A percentile compares a stretch with the other conserved stretches of the same genome.
These are phyloP conservation scores for Penicillium nordicum DNA, from an alignment of 2,329 filamentous ascomycete species.

Conservation along the genomic window DNA sequence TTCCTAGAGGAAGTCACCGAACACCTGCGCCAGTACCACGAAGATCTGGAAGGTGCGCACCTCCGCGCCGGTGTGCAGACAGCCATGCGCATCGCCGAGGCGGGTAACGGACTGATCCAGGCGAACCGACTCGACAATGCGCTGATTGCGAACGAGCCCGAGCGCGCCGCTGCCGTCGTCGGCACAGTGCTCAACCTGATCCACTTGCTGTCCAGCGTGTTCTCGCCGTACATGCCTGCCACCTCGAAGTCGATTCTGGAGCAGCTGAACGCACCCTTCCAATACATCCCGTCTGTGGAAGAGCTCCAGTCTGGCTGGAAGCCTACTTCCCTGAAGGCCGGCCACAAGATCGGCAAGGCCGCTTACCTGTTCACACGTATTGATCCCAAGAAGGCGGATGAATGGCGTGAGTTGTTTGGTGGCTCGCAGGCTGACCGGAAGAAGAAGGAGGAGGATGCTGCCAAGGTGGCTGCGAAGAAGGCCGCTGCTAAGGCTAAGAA, in stretches of 20 bases:
- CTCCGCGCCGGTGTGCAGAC: slow-evolving; percentile 54
- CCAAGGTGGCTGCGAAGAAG: slow-evolving; percentile 39
- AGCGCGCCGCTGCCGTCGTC: slow-evolving; percentile 61
- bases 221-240: slow-evolving; percentile 82
- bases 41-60: slow-evolving; percentile 59
- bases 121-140: slow-evolving; percentile 60
- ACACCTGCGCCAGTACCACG: slow-evolving; percentile 54
- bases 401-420: slow-evolving; percentile 76
- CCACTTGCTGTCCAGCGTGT: slow-evolving; percentile 73
- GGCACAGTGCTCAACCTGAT: slow-evolving; percentile 81
- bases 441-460: slow-evolving; percentile 61
- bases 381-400: slow-evolving; percentile 73
- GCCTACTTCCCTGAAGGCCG: slow-evolving; percentile 57
- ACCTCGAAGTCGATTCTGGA: slow-evolving; percentile 70
- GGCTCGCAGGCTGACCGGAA: slow-evolving; percentile 64
- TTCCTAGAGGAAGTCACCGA: slow-evolving; percentile 49
- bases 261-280: slow-evolving; percentile 64
- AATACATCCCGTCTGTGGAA: slow-evolving; percentile 57
- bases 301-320: slow-evolving; percentile 60
- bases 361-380: slow-evolving; percentile 80
- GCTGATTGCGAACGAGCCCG: slow-evolving; percentile 57
- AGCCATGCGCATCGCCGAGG: slow-evolving; percentile 56
- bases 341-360: slow-evolving; percentile 77
- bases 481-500: slow-evolving; percentile 36
- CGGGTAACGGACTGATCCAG: slow-evolving; percentile 60